phyloP scores from a whole-genome alignment of 108 stramenopile species.

The Chaetoceros tenuissimus region DNA sequence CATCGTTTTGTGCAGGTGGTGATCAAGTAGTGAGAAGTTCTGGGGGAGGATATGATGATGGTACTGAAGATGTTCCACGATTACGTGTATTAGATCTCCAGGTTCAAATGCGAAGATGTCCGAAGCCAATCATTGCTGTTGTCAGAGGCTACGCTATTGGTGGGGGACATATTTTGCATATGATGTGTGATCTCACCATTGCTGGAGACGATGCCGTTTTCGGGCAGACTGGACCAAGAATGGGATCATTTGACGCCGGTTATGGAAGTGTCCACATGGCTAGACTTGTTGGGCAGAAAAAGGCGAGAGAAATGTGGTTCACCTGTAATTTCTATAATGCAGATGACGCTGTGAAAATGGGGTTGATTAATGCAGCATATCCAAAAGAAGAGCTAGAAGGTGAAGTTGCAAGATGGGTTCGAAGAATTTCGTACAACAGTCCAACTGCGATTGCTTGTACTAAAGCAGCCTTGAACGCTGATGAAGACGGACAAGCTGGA shows the following conservation, averaged over 20 bases:
- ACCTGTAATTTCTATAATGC: slow-evolving; percentile 78
- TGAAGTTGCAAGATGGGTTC: slow-evolving; percentile 80
- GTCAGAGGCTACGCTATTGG: slow-evolving; percentile 93
- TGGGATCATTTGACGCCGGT: slow-evolving; percentile 93
- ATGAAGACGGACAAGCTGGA: slow-evolving; percentile 91
- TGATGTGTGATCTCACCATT: slow-evolving; percentile 87
- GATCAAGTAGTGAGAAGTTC: slow-evolving; percentile 80
- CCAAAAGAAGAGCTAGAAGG: slow-evolving; percentile 63
- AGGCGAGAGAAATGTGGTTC: slow-evolving; percentile 92
- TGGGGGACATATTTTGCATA: slow-evolving; percentile 93
- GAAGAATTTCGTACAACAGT: slow-evolving; percentile 77
- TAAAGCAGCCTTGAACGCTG: slow-evolving; percentile 91
- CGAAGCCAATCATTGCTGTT: slow-evolving; percentile 90
- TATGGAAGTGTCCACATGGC: slow-evolving; percentile 88
- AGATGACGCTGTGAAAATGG: slow-evolving; percentile 81
- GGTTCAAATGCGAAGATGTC: slow-evolving; percentile 90
- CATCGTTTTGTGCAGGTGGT: slow-evolving; percentile 92
- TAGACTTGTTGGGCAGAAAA: slow-evolving; percentile 87
- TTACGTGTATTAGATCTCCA: slow-evolving; percentile 83
- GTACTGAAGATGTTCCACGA: slow-evolving; percentile 72
- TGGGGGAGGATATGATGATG: slow-evolving; percentile 86
- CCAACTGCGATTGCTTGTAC: slow-evolving; percentile 87
- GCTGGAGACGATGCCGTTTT: slow-evolving; percentile 79
- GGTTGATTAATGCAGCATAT: slow-evolving; percentile 81
- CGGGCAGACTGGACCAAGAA: slow-evolving; percentile 89